A percentile compares a stretch with the other conserved stretches of the same genome.
These are phyloP conservation scores for Deinandra increscens DNA, from an alignment of 129 eudicot species.

Conservation along the genomic window DNA sequence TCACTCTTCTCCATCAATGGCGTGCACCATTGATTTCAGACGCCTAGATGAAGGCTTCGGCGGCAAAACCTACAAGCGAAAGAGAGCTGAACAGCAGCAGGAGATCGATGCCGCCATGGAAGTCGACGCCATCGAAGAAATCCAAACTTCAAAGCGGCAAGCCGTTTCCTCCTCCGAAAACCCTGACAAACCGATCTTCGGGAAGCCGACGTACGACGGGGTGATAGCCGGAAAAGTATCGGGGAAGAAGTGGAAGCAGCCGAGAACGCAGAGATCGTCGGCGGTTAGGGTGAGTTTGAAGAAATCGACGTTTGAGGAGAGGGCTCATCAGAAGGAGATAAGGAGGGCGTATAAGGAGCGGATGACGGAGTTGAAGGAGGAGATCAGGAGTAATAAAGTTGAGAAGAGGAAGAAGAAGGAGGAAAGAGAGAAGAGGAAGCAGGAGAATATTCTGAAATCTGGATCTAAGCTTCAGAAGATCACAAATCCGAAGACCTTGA, in stretches of 20 bases:
- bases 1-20: slow-evolving; percentile 43
- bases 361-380: slow-evolving; percentile 63
- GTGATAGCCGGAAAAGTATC: slow-evolving; percentile 90
- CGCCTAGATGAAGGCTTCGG: slow-evolving; percentile 88
- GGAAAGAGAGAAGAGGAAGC: slow-evolving; percentile 49
- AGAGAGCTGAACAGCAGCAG: slow-evolving; percentile 54
- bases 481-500: slow-evolving; percentile 73
- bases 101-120: slow-evolving; percentile 57
- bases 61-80: slow-evolving; percentile 87
- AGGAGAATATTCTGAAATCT: slow-evolving; percentile 39
- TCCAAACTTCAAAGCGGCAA: slow-evolving; percentile 47
- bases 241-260: slow-evolving; percentile 80
- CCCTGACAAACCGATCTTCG: slow-evolving; percentile 79
- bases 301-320: slow-evolving; percentile 56
- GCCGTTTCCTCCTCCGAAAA: slow-evolving; percentile 59
- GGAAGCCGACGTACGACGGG: slow-evolving; percentile 85
- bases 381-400: slow-evolving; percentile 48
- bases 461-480: slow-evolving; percentile 74
- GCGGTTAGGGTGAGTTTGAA: slow-evolving; percentile 59
- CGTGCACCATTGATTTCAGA: slow-evolving; percentile 87
- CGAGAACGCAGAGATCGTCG: slow-evolving; percentile 59
- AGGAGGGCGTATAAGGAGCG: slow-evolving; percentile 89
- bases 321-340: slow-evolving; percentile 66
- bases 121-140: slow-evolving; percentile 37
- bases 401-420: slow-evolving; percentile 53